A percentile compares a stretch with the other conserved stretches of the same genome.
Evolutionary conservation across 2,329 filamentous ascomycete species (phyloP).

Genomic region (Knufia fluminis): DNA sequence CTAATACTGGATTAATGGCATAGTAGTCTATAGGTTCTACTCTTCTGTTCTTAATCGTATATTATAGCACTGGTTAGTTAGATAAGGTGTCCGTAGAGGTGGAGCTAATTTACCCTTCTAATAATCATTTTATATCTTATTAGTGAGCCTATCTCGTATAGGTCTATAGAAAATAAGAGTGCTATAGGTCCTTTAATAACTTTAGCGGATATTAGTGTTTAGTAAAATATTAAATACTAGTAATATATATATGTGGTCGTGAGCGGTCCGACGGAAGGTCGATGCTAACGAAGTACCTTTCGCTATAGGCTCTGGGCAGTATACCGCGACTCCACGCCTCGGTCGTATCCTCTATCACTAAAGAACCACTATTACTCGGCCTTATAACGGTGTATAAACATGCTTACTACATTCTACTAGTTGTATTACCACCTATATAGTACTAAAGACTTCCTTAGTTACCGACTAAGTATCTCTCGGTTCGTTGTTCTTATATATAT

Average conservation of each 20-base stretch:
- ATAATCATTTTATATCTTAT: neutral
- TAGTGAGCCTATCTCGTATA: neutral
- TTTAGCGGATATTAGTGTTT: slow-evolving; percentile 3
- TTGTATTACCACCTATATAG: slow-evolving; percentile 4
- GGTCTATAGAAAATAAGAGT: slow-evolving; percentile 1
- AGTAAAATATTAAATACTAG: slow-evolving; percentile 4
- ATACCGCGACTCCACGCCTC: slow-evolving; percentile 1
- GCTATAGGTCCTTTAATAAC: neutral
- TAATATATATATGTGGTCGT: neutral
- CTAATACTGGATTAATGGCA: neutral
- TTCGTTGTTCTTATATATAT: no score
- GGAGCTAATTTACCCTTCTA: neutral
- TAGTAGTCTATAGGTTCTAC: slow-evolving; percentile 3
- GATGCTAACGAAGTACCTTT: slow-evolving; percentile 1
- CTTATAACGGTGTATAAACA: slow-evolving; percentile 2
- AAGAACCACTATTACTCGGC: neutral
- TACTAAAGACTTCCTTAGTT: slow-evolving; percentile 3
- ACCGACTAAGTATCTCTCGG: neutral
- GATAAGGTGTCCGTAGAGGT: slow-evolving; percentile 2
- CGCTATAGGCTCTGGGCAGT: slow-evolving; percentile 3
- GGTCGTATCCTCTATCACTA: slow-evolving; percentile 2
- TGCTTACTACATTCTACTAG: slow-evolving; percentile 2
- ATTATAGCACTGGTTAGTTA: neutral
- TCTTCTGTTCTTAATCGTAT: slow-evolving; percentile 1
- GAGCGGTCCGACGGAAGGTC: slow-evolving; percentile 1